These are phyloP conservation scores for Millerozyma miso DNA, from an alignment of 805 yeast genomes.

Conservation along the genomic window DNA sequence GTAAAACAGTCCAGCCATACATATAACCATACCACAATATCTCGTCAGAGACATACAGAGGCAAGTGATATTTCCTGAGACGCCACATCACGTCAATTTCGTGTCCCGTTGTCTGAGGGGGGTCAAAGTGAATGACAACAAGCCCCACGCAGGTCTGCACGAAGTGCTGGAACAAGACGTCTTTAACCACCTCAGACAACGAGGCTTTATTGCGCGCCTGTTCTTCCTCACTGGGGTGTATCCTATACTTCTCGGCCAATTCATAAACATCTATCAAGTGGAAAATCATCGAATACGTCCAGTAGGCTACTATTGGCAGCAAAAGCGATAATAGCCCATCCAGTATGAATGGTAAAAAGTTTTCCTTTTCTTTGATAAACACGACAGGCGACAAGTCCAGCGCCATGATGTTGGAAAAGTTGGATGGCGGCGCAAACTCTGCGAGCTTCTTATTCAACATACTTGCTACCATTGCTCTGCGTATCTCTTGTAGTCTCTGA, in stretches of 20 bases:
- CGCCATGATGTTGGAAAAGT: conserved; percentile 12
- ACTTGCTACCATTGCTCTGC: not conserved
- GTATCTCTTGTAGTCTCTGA: no score
- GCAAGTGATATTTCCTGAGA: conserved; percentile 33
- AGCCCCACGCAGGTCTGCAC: conserved; percentile 75
- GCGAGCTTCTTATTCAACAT: not conserved
- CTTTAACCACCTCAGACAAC: conserved; percentile 63
- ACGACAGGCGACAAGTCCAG: conserved; percentile 12
- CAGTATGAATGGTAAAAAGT: conserved; percentile 55
- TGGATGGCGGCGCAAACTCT: conserved; percentile 9
- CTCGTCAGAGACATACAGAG: conserved; percentile 43
- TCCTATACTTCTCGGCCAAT: conserved; percentile 77
- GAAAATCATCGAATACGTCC: conserved; percentile 73
- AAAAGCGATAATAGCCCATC: conserved; percentile 71
- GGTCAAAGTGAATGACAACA: conserved; percentile 53
- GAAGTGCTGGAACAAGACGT: conserved; percentile 80
- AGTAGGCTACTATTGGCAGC: conserved; percentile 78
- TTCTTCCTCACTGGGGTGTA: conserved; percentile 90
- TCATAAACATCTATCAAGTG: conserved; percentile 70
- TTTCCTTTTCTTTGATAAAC: conserved; percentile 25
- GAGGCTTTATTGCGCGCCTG: conserved; percentile 70
- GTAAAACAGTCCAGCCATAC: conserved; percentile 59
- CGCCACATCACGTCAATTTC: conserved; percentile 47
- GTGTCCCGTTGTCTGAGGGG: conserved; percentile 47
- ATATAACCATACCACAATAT: conserved; percentile 51